Conservation (phyloP, 176 grass and related monocot species). For the Musa beccarii region DNA sequence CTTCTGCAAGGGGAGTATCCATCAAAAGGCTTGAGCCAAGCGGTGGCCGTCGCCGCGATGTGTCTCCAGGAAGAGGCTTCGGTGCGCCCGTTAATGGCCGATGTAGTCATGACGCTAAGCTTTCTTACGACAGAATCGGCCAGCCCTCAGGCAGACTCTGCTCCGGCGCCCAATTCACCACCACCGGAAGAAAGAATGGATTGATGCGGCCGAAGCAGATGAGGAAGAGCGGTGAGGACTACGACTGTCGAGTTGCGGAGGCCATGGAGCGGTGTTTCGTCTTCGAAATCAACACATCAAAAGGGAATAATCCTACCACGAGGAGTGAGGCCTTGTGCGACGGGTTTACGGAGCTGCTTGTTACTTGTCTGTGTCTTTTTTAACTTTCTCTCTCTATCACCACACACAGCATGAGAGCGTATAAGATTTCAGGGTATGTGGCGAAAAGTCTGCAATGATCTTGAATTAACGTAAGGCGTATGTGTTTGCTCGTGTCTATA, state of each 20-base stretch:
- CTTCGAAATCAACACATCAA: neutral
- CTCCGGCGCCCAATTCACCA: constrained; percentile 4
- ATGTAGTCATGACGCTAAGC: constrained; percentile 75
- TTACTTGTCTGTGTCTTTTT: neutral
- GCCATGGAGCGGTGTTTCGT: neutral
- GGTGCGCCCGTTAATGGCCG: constrained; percentile 66
- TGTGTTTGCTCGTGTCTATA: no score
- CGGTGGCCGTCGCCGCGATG: constrained; percentile 88
- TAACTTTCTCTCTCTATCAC: neutral
- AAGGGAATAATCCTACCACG: no score
- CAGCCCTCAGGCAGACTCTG: constrained; percentile 15
- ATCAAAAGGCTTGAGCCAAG: constrained; percentile 65
- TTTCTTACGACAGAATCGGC: constrained; percentile 40
- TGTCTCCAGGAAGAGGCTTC: constrained; percentile 86
- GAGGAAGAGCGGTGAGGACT: no score
- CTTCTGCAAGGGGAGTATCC: constrained; percentile 53
- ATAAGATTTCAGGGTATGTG: neutral
- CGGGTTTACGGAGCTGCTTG: neutral
- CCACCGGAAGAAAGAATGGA: neutral
- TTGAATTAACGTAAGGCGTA: no score
- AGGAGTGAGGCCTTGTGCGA: no score
- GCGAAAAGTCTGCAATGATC: neutral
- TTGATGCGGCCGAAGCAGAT: no score
- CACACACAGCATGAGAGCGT: neutral
- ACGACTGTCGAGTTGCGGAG: neutral